Percentiles rank a stretch among this genome's conserved stretches.
phyloP scores from a whole-genome alignment of 2,329 filamentous ascomycete genomes.

The Claviceps sp. region DNA sequence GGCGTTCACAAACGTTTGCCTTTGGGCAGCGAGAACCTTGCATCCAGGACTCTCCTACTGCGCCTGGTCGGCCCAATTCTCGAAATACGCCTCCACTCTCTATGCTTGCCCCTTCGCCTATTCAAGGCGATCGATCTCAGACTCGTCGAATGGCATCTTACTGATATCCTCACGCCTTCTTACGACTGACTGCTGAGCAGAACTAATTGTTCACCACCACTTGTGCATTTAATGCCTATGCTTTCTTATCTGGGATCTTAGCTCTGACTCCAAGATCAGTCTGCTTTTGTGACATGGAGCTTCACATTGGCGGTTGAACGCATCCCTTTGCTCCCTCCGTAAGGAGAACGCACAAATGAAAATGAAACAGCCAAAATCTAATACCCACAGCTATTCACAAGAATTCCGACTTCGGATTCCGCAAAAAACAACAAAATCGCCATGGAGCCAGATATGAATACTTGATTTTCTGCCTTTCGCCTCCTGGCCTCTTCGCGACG shows the following conservation, averaged over 20 bases:
- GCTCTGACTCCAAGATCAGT: neutral
- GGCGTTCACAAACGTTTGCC: constrained; percentile 84
- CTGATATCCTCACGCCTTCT: constrained; percentile 22
- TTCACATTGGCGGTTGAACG: constrained; percentile 1
- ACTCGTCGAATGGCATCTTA: constrained; percentile 52
- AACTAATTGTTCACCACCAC: constrained; percentile 8
- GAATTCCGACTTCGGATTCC: neutral
- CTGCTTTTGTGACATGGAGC: constrained; percentile 1
- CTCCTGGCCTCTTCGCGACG: neutral
- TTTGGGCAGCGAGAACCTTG: constrained; percentile 62
- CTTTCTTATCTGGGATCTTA: constrained; percentile 8
- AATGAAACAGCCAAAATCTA: neutral
- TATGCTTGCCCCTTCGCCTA: constrained; percentile 32
- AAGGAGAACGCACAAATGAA: neutral
- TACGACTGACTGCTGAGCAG: constrained; percentile 16
- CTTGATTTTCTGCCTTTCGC: neutral
- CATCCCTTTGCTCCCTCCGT: neutral
- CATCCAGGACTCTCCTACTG: constrained; percentile 47
- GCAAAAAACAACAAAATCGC: neutral
- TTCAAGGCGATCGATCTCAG: constrained; percentile 35
- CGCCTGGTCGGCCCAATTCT: constrained; percentile 28
- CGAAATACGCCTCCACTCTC: constrained; percentile 24
- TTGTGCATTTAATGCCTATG: constrained; percentile 11
- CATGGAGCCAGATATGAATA: neutral
- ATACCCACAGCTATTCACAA: neutral